A percentile compares a stretch with the other conserved stretches of the same genome.
Evolutionary conservation across 2,329 filamentous ascomycete genomes (phyloP).

Genomic region (Triangularia verruculosa): DNA sequence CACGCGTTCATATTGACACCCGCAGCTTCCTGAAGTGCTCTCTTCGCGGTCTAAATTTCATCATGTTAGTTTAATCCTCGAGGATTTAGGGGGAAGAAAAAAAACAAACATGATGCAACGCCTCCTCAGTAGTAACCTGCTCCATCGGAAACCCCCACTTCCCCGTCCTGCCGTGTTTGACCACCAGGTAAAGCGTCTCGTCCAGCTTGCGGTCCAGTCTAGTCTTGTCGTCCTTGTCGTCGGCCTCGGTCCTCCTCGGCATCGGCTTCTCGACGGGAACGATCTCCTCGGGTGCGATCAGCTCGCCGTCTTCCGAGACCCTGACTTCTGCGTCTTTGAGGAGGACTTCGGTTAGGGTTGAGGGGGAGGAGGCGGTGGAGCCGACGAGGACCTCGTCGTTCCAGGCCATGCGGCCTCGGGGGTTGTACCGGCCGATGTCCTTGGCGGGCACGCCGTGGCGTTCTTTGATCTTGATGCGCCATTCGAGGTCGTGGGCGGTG

Average conservation of each 20-base stretch:
- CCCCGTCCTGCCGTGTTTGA: conserved; percentile 55
- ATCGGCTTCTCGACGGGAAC: conserved; percentile 68
- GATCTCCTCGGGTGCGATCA: conserved; percentile 55
- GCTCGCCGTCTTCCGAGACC: conserved; percentile 59
- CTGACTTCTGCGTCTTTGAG: conserved; percentile 71
- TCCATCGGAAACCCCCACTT: conserved; percentile 83
- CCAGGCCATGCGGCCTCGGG: conserved; percentile 66
- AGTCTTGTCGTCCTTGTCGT: conserved; percentile 67
- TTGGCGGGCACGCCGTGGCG: conserved; percentile 70
- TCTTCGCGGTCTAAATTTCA: conserved; percentile 70
- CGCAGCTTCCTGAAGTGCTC: conserved; percentile 71
- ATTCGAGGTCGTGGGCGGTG: conserved; percentile 80
- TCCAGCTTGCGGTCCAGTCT: conserved; percentile 78
- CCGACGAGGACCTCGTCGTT: conserved; percentile 86
- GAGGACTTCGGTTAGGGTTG: conserved; percentile 64
- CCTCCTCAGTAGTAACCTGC: conserved; percentile 66
- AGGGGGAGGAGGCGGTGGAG: conserved; percentile 62
- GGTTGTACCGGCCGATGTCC: conserved; percentile 76
- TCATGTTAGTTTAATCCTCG: not conserved
- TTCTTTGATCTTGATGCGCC: conserved; percentile 79
- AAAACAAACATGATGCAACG: conserved; percentile 72
- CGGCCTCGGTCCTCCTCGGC: conserved; percentile 72
- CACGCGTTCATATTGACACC: conserved; percentile 98
- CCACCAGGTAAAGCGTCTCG: conserved; percentile 82
- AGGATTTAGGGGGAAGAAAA: not conserved